These are phyloP conservation scores for Uronychia setigera DNA, from an alignment of 73 alveolate genomes.

Conservation along the genomic window DNA sequence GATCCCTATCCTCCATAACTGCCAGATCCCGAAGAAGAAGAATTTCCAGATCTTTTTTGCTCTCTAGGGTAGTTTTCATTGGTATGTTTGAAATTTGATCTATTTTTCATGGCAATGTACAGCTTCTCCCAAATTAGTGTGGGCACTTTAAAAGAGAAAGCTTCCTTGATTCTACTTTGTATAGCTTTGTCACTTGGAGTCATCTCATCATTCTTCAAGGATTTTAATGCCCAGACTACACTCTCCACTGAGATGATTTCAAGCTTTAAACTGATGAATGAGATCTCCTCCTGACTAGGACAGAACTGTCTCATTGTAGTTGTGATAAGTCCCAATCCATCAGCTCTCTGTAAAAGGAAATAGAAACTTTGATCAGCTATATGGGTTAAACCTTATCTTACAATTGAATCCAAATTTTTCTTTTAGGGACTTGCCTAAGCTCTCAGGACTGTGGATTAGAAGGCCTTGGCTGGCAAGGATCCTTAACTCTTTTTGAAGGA, in stretches of 20 bases:
- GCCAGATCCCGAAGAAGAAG: no score
- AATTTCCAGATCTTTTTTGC: neutral
- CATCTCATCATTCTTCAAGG: slow-evolving; percentile 64
- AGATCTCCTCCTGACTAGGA: neutral
- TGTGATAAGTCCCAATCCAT: neutral
- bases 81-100: neutral
- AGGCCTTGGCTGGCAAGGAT: neutral
- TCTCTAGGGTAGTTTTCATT: neutral
- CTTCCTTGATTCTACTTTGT: slow-evolving; percentile 64
- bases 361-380: neutral
- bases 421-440: neutral
- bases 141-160: slow-evolving; percentile 50
- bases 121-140: slow-evolving; percentile 49
- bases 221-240: slow-evolving; percentile 40
- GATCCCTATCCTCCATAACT: neutral
- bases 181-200: slow-evolving; percentile 67
- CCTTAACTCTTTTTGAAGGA: slow-evolving; percentile 1
- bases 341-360: neutral
- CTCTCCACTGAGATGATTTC: slow-evolving; percentile 49
- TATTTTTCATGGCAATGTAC: slow-evolving; percentile 3
- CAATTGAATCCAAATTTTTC: slow-evolving; percentile 4
- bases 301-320: neutral
- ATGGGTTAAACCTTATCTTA: neutral
- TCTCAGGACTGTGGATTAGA: neutral
- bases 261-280: slow-evolving; percentile 40